A percentile compares a stretch with the other conserved stretches of the same genome.
Conservation (phyloP, 2,329 filamentous ascomycete species). For the Talaromyces amestolkiae region DNA sequence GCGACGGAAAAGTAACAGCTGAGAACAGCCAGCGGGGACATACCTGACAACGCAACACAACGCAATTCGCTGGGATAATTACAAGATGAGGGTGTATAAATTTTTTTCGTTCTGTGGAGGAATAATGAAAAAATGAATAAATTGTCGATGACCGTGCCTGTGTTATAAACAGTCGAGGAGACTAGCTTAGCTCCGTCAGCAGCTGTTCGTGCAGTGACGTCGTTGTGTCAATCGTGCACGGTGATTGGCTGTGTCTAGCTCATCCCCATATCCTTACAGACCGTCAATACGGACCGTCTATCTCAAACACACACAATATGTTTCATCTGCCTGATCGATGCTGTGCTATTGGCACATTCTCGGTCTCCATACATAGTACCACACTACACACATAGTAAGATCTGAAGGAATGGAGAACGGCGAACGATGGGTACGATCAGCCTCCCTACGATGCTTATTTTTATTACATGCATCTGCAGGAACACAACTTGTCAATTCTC, state of each 20-base stretch:
- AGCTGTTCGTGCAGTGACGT: background rate
- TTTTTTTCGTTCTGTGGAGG: no score
- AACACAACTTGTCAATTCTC: background rate
- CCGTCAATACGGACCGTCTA: background rate
- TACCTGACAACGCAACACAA: background rate
- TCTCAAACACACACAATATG: background rate
- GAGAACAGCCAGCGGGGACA: background rate
- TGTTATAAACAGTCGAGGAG: background rate
- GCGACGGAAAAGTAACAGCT: conserved; percentile 10
- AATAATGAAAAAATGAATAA: background rate
- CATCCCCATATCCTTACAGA: no score
- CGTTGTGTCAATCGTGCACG: background rate
- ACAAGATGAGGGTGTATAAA: background rate
- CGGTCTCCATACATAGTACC: background rate
- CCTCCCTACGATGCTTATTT: background rate
- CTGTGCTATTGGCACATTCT: background rate
- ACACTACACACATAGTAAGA: background rate
- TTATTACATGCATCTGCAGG: background rate
- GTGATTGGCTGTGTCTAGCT: background rate
- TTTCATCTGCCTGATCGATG: background rate
- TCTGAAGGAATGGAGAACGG: background rate
- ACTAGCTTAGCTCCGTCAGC: conserved; percentile 1
- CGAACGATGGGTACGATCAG: background rate
- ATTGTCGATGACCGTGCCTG: background rate
- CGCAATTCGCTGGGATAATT: background rate